Evolutionary conservation across 768 basidiomycete genomes (phyloP), one percentile per base, ranked within the genome.

Genomic region (Suillus subalutaceus): DNA sequence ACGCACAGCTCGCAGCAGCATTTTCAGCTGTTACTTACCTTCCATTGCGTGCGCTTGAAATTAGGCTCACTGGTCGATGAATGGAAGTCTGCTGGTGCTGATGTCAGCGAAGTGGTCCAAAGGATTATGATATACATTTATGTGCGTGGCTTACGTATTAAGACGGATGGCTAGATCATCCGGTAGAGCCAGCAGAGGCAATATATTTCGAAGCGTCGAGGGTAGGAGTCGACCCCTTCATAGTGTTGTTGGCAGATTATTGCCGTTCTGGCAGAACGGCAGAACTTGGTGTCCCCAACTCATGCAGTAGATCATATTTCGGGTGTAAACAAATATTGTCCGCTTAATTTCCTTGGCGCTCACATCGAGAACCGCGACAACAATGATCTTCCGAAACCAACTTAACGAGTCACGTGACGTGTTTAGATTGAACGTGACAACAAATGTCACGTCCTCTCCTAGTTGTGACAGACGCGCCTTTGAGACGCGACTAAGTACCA

Each of bases 41-140:
- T 1, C 79, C 81, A n/a, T 66, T 85, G 48, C 74, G 86, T 38
- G 85, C 80, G 76, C 56, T 86, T 43, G 86, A 87, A 71, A 84
- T 84, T 68, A 75, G 75, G 9, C 68, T 79, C 57, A 82, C 78
- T 5, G 83, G 83, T 26, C 71, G 80, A 44, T 82, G 46, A 50
- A 74, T 15, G 20, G 7, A 23, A 58, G 10, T 41, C 26, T 30
- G 18, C 26, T 30, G 26, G 18, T 41, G 40, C 40, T 30, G 18
- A 16, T 30, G 4, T 30, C 8, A 30, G 15, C 30, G 16, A 16
- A 18, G 16, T 40, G 57, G 7, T 59, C 7, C 10, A 10, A 41
- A 6, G 12, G 2, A 16, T 41, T 30, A 40, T 40, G 2, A 5
- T 10, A 44, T 18, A 43, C 5, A n/a, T 37, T 23, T 16, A 37